Percentiles rank a stretch among this genome's conserved stretches.
phyloP scores from a whole-genome alignment of 139 green algal genomes.

The Prasinococcaceae sp. region DNA sequence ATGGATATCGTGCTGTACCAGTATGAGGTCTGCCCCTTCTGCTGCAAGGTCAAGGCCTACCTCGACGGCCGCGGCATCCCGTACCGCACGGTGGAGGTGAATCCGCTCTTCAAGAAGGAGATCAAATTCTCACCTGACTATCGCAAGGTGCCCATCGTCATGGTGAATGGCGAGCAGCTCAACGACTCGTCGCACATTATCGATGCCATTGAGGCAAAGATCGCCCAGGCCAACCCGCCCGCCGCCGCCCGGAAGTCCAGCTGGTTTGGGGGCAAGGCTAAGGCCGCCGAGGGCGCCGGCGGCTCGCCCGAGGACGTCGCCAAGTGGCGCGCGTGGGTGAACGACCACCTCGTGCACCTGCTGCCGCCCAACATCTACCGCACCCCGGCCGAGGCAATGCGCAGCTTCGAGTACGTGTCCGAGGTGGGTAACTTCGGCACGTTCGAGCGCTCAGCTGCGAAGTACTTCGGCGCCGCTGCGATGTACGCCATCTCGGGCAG shows the following conservation, averaged over 20 bases:
- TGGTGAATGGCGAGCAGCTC: slow-evolving; percentile 59
- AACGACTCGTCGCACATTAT: slow-evolving; percentile 78
- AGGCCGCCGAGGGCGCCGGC: neutral
- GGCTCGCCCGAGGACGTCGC: slow-evolving; percentile 42
- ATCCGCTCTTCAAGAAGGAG: slow-evolving; percentile 85
- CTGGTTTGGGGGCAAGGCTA: neutral
- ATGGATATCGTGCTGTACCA: slow-evolving; percentile 33
- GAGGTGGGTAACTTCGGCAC: slow-evolving; percentile 55
- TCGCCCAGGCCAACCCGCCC: neutral
- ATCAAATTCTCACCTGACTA: slow-evolving; percentile 61
- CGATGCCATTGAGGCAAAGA: neutral
- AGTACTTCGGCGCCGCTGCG: slow-evolving; percentile 18
- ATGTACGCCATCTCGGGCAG: slow-evolving; percentile 43
- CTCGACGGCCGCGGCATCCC: slow-evolving; percentile 87
- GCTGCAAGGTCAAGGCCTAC: slow-evolving; percentile 91
- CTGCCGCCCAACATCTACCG: slow-evolving; percentile 98
- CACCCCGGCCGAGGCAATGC: slow-evolving; percentile 43
- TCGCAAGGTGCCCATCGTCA: slow-evolving; percentile 74
- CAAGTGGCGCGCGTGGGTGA: slow-evolving; percentile 78
- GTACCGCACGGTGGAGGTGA: slow-evolving; percentile 87
- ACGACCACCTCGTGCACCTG: slow-evolving; percentile 77
- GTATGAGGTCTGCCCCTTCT: slow-evolving; percentile 97
- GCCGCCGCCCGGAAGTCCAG: neutral
- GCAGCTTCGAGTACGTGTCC: slow-evolving; percentile 43
- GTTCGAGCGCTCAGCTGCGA: slow-evolving; percentile 17